Base-by-base conservation (phyloP, 2,329 filamentous ascomycete genomes). In the Fusarium dimerum region DNA sequence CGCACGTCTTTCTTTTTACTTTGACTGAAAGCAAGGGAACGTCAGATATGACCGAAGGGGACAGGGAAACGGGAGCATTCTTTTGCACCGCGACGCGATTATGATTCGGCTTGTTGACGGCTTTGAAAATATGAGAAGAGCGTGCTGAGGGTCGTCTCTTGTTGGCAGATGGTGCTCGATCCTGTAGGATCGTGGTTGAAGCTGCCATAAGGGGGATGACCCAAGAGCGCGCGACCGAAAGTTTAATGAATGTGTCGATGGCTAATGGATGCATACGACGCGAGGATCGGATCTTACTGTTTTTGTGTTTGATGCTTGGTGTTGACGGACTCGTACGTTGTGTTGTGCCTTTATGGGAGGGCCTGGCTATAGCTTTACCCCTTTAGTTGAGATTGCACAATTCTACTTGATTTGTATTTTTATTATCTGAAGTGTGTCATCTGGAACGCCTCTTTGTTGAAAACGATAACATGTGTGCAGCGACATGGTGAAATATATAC, bases 1-100 rank as follows among this genome's bases (percentile, higher is more conserved):
- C 64, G 63, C 50, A 60, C 57, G 55, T 59, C 62, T 56, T 62
- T 58, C 51, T 26, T 26, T 26, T 26, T 26, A 7, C 55, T 57
- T 64, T 46, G 57, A 54, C 57, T 51, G 45, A 59, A 53, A 54
- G 52, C 54, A 60, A 61, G 40, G 61, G 57, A 51, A 64, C 57
- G 56, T 64, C 57, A 59, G 55, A 60, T 65, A 63, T 60, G 55
- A 63, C 57, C 54, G 48, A 57, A 57, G 54, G 50, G 63, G 51
- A 60, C 54, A 57, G 61, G 60, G 57, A 59, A 58, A 56, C 57
- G 58, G 56, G 56, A 59, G 65, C 61, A 66, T 59, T 62, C 55
- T 48, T 59, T 57, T 54, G 52, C 52, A 58, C 48, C 32, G 54
- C 60, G 59, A 66, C 62, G 61, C 61, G 57, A 62, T 59, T 59